Percentiles rank a stretch among this genome's conserved stretches.
phyloP scores from a whole-genome alignment of 116 monocot genomes.

The Posidonia oceanica region DNA sequence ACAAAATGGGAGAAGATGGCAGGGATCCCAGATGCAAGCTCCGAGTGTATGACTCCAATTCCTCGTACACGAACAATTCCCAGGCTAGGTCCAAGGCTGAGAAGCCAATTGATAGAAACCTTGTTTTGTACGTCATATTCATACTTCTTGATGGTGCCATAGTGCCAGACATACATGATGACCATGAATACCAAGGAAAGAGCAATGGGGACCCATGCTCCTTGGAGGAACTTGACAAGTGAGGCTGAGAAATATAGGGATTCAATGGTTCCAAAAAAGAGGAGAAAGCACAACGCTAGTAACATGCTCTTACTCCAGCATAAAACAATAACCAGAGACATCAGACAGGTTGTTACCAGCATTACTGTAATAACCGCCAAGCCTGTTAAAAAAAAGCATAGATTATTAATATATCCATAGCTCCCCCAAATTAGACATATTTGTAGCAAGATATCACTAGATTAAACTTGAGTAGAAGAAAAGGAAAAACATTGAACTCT shows the following conservation, averaged over 20 bases:
- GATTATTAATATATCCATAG: background rate
- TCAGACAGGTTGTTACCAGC: slow-evolving; percentile 55
- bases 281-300: slow-evolving; percentile 21
- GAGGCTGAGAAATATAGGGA: slow-evolving; percentile 36
- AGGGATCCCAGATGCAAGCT: slow-evolving; percentile 49
- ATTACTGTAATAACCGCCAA: slow-evolving; percentile 47
- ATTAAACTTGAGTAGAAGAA: no score
- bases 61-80: slow-evolving; percentile 60
- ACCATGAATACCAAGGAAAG: slow-evolving; percentile 39
- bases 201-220: slow-evolving; percentile 46
- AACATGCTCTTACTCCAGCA: slow-evolving; percentile 32
- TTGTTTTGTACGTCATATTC: slow-evolving; percentile 54
- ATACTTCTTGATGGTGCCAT: slow-evolving; percentile 38
- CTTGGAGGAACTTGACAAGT: slow-evolving; percentile 39
- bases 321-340: slow-evolving; percentile 46
- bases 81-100: slow-evolving; percentile 45
- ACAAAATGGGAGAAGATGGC: slow-evolving; percentile 64
- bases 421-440: no score
- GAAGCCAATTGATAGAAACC: slow-evolving; percentile 53
- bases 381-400: slow-evolving; percentile 11
- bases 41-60: slow-evolving; percentile 49
- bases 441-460: no score
- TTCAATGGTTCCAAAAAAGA: slow-evolving; percentile 34
- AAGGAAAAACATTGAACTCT: no score
- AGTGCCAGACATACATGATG: slow-evolving; percentile 59